These are phyloP conservation scores for Parmelia sp. DNA, from an alignment of 495 filamentous ascomycete species.

Conservation along the genomic window DNA sequence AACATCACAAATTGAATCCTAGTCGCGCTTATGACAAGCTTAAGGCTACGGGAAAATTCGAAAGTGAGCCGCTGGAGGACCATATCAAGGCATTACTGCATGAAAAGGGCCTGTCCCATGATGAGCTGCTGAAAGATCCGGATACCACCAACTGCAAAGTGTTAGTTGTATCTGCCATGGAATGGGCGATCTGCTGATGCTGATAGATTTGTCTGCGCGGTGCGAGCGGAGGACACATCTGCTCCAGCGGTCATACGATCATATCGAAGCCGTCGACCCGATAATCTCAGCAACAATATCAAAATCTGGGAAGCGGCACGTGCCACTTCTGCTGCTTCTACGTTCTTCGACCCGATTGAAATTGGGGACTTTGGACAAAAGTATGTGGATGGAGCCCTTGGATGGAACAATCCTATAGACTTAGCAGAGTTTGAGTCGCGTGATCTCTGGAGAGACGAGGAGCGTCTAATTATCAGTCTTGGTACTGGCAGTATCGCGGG, in stretches of 20 bases:
- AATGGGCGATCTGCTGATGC: not conserved
- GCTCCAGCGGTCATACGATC: slow-evolving; percentile 40
- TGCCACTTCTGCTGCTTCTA: slow-evolving; percentile 42
- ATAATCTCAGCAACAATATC: slow-evolving; percentile 15
- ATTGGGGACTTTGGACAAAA: slow-evolving; percentile 32
- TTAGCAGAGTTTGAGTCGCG: too few relatives aligned
- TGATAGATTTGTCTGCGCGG: slow-evolving; percentile 45
- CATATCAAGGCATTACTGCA: not conserved
- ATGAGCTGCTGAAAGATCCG: too few relatives aligned
- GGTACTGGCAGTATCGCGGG: too few relatives aligned
- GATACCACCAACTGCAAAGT: too few relatives aligned
- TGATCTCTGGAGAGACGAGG: too few relatives aligned
- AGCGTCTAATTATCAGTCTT: too few relatives aligned
- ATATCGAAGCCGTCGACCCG: too few relatives aligned
- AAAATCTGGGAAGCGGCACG: slow-evolving; percentile 45
- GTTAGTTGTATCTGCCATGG: too few relatives aligned
- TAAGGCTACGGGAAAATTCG: slow-evolving; percentile 31
- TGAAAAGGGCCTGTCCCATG: too few relatives aligned
- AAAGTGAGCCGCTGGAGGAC: slow-evolving; percentile 35
- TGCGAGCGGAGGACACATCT: slow-evolving; percentile 35
- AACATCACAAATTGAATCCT: slow-evolving; percentile 31
- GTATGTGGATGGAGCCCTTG: slow-evolving; percentile 39
- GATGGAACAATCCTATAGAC: slow-evolving; percentile 46
- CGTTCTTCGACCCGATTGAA: slow-evolving; percentile 44
- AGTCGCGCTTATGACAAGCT: slow-evolving; percentile 23